Percentiles rank a stretch among this genome's conserved stretches.
Evolutionary conservation across 1,284 basidiomycete genomes (phyloP).

Genomic region (Neonothopanus nambi): DNA sequence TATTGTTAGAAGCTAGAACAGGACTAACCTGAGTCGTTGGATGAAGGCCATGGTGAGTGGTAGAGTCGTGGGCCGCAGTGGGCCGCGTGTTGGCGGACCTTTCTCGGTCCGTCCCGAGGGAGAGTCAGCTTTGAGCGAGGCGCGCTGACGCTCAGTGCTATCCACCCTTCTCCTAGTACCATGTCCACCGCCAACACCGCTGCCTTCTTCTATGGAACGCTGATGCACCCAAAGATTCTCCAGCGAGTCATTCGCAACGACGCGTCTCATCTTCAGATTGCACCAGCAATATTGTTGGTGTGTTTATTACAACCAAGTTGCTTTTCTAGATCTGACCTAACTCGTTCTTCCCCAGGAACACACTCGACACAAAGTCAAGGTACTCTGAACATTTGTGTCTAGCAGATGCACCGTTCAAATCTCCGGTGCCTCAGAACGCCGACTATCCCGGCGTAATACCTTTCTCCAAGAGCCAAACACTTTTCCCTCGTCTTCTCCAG

Average conservation of each 20-base stretch:
- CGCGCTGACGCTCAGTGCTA: no score
- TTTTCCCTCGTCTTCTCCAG: slow-evolving; percentile 49
- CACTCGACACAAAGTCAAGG: slow-evolving; percentile 70
- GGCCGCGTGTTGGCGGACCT: no score
- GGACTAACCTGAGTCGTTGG: no score
- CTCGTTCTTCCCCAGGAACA: slow-evolving; percentile 49
- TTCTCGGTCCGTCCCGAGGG: no score
- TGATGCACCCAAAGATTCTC: slow-evolving; percentile 60
- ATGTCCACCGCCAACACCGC: slow-evolving; percentile 26
- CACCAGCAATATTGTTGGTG: slow-evolving; percentile 46
- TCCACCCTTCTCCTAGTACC: no score
- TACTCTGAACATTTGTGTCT: slow-evolving; percentile 19
- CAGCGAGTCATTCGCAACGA: slow-evolving; percentile 52
- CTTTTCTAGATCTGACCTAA: not conserved
- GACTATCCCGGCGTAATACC: slow-evolving; percentile 84
- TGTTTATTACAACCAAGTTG: slow-evolving; percentile 19
- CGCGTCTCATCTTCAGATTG: slow-evolving; percentile 43
- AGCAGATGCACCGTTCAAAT: not conserved
- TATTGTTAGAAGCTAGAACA: slow-evolving; percentile 45
- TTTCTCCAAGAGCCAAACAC: slow-evolving; percentile 41
- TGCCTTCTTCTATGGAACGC: slow-evolving; percentile 86
- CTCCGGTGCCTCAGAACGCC: slow-evolving; percentile 39
- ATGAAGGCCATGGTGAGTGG: no score
- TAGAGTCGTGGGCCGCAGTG: no score
- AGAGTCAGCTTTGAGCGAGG: no score